Evolutionary conservation across 225 moss, liverwort and hornwort genomes (phyloP).

Genomic region (Pseudisothecium myosuroides): DNA sequence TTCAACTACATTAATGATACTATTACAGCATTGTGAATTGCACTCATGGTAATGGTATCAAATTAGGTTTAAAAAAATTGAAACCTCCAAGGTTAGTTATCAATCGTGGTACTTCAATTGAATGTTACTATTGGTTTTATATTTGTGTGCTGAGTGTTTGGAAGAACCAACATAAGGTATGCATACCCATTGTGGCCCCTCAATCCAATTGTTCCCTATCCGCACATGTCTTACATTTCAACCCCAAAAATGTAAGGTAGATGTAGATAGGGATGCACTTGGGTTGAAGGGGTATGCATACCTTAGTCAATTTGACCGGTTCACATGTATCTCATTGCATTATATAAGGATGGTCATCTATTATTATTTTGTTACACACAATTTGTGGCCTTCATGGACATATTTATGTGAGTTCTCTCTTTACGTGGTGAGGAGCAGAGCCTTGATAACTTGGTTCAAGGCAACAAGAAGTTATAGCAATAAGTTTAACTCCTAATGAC

Average conservation of each 20-base stretch:
- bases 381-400: background rate
- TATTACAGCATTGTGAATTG: background rate
- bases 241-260: fast-evolving
- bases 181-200: background rate
- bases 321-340: background rate
- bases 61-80: background rate
- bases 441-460: background rate
- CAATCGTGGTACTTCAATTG: background rate
- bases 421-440: too few relatives aligned
- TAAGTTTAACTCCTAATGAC: too few relatives aligned
- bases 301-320: too few relatives aligned
- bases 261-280: background rate
- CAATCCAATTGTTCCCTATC: background rate
- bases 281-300: background rate
- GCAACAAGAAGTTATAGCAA: background rate
- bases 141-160: background rate
- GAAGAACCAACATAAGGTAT: background rate
- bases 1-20: background rate
- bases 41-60: background rate
- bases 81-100: background rate
- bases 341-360: too few relatives aligned
- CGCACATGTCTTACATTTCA: fast-evolving
- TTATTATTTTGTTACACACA: background rate
- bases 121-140: background rate
- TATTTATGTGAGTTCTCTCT: background rate